These are phyloP conservation scores for Diaporthe aspalathi DNA, from an alignment of 2,329 filamentous ascomycete genomes.

Conservation along the genomic window DNA sequence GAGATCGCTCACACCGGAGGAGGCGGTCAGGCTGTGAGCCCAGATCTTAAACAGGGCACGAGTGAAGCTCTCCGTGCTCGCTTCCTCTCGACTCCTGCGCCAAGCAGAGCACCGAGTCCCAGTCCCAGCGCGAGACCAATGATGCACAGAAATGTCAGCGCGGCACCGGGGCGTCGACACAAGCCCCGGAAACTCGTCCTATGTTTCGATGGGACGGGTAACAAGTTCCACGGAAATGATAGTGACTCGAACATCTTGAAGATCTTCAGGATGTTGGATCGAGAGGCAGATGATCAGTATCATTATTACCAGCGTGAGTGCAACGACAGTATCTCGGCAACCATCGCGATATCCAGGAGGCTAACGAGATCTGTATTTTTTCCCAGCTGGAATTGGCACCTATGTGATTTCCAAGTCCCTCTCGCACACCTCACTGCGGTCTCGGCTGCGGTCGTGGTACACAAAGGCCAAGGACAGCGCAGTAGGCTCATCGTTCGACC, in stretches of 20 bases:
- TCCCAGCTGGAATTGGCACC: slow-evolving; percentile 75
- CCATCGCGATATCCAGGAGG: too few relatives aligned
- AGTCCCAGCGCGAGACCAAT: neutral
- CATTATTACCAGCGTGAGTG: slow-evolving; percentile 72
- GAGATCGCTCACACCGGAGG: neutral
- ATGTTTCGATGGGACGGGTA: slow-evolving; percentile 73
- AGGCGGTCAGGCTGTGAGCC: slow-evolving; percentile 3
- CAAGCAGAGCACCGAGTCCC: slow-evolving; percentile 3
- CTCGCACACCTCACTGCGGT: slow-evolving; percentile 65
- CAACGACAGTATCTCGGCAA: too few relatives aligned
- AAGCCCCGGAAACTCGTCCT: slow-evolving; percentile 63
- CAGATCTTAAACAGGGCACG: slow-evolving; percentile 13
- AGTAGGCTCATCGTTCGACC: slow-evolving; percentile 81
- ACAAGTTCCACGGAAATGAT: slow-evolving; percentile 72
- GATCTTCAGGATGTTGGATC: slow-evolving; percentile 76
- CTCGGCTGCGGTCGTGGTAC: slow-evolving; percentile 74
- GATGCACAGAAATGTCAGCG: slow-evolving; percentile 12
- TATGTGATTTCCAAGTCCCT: slow-evolving; percentile 73
- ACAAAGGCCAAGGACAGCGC: slow-evolving; percentile 82
- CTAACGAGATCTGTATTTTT: neutral
- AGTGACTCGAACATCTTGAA: slow-evolving; percentile 76
- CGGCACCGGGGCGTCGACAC: slow-evolving; percentile 10
- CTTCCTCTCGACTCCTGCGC: slow-evolving; percentile 4
- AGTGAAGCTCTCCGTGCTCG: neutral
- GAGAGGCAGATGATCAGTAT: slow-evolving; percentile 70